Evolutionary conservation across 306 rosid species (phyloP).

Genomic region (Luffa acutangula): DNA sequence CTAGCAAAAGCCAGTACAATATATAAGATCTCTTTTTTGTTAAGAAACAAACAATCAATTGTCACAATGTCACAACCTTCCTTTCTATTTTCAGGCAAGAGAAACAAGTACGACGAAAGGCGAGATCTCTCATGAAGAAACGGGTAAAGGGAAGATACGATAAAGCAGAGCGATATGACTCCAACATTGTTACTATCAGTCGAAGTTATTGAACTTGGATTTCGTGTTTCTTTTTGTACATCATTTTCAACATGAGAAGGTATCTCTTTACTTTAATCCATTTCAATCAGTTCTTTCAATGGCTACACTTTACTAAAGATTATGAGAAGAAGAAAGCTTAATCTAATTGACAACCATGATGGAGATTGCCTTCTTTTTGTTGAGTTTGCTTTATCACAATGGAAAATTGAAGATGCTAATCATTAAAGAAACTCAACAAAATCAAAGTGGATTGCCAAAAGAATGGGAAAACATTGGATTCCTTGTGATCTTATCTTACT

Average conservation of each 20-base stretch:
- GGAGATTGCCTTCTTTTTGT: background rate
- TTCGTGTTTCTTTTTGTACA: background rate
- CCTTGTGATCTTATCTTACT: background rate
- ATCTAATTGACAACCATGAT: background rate
- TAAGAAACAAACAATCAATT: background rate
- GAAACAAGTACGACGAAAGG: constrained; percentile 33
- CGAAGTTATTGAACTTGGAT: background rate
- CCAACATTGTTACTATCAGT: background rate
- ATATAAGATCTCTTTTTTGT: background rate
- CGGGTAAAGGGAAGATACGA: constrained; percentile 30
- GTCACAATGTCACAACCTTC: background rate
- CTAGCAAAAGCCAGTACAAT: background rate
- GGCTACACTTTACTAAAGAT: background rate
- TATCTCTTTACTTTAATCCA: background rate
- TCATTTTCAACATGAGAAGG: background rate
- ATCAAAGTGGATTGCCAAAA: background rate
- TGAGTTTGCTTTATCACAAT: background rate
- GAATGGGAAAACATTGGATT: background rate
- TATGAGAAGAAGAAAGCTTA: background rate
- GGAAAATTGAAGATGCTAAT: background rate
- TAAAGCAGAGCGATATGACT: constrained; percentile 28
- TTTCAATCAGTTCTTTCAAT: background rate
- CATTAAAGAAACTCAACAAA: background rate
- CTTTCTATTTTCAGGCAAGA: constrained; percentile 35
- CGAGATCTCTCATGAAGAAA: constrained; percentile 25